Conservation (phyloP, 108 stramenopile genomes). For the Discostella stelligeroides region DNA sequence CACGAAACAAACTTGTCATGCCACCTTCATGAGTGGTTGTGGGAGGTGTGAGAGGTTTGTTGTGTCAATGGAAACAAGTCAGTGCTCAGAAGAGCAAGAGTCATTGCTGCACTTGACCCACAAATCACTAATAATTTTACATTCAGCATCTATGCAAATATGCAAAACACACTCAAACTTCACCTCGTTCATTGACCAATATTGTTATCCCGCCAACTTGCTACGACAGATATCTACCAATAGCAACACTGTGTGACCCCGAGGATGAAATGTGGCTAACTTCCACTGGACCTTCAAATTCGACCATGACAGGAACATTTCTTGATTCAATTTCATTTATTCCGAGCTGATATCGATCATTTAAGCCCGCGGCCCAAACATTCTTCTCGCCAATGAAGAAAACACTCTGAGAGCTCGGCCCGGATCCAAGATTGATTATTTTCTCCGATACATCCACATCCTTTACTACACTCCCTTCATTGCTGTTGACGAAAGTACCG, state of each 20-base stretch:
- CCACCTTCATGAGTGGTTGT: too few relatives aligned
- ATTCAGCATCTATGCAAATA: slow-evolving; percentile 51
- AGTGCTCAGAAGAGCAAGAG: too few relatives aligned
- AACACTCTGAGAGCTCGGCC: slow-evolving; percentile 35
- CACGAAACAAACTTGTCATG: too few relatives aligned
- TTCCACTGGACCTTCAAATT: slow-evolving; percentile 12
- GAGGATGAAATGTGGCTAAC: slow-evolving; percentile 22
- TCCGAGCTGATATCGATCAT: slow-evolving; percentile 48
- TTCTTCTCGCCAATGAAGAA: slow-evolving; percentile 40
- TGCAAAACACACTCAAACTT: slow-evolving; percentile 33
- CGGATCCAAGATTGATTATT: slow-evolving; percentile 40
- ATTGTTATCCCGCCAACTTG: slow-evolving; percentile 16
- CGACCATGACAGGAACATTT: slow-evolving; percentile 1
- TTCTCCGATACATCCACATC: too few relatives aligned
- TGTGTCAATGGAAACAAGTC: too few relatives aligned
- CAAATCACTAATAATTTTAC: slow-evolving; percentile 19
- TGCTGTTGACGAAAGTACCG: slow-evolving; percentile 30
- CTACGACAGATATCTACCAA: slow-evolving; percentile 8
- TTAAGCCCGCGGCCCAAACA: slow-evolving; percentile 34
- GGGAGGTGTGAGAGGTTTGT: too few relatives aligned
- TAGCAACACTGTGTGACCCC: slow-evolving; percentile 24
- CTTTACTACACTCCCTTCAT: too few relatives aligned
- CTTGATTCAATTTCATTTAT: slow-evolving; percentile 23
- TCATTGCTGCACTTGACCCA: slow-evolving; percentile 36
- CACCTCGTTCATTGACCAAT: slow-evolving; percentile 24